Base-by-base conservation (phyloP, 805 yeast species). In the Kregervanrija fluxuum region DNA sequence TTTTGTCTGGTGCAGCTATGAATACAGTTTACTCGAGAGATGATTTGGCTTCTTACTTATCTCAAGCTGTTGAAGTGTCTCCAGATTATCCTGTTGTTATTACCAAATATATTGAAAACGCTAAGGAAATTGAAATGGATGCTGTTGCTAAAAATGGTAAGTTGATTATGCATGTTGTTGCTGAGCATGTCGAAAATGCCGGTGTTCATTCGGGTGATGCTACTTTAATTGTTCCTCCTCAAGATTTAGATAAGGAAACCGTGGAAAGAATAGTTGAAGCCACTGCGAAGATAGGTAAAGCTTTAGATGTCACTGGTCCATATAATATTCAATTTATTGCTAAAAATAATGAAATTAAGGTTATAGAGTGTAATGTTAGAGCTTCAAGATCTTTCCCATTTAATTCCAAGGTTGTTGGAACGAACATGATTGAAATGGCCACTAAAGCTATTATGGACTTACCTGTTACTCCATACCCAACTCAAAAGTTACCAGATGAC, bases 141-240 rank as follows among this genome's bases (percentile, higher is more conserved):
- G 98, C 96, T 40, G 98, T 91, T 60, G 98, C 99, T 36, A 79
- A 78, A 64, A 86, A 91, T 60, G 99, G 99, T 67, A 80, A 89
- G 66, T 74, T 91, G 69, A 77, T 93, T 56, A 87, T 91, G 89
- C 98, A 91, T 65, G 98, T 89, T 62, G 96, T 91, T 47, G 88
- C 96, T 45, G 98, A 93, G 69, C 99, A 91, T 65, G 96, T 93
- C 54, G 99, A 91, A 71, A 91, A 91, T 62, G 99, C 99, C 28
- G 99, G 99, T 78, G 96, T 91, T 37, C 99, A 91, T 69, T 91
- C 98, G 42, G 99, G 99, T 75, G 99, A 91, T 68, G 99, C 99
- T 49, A 93, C 98, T 40, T 71, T 91, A 60, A 85, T 91, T 65
- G 95, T 91, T 47, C 99, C 99, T 44, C 96, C 97, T 42, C 97